Conservation (phyloP, 495 filamentous ascomycete genomes). For the Penicillium malachiteum region DNA sequence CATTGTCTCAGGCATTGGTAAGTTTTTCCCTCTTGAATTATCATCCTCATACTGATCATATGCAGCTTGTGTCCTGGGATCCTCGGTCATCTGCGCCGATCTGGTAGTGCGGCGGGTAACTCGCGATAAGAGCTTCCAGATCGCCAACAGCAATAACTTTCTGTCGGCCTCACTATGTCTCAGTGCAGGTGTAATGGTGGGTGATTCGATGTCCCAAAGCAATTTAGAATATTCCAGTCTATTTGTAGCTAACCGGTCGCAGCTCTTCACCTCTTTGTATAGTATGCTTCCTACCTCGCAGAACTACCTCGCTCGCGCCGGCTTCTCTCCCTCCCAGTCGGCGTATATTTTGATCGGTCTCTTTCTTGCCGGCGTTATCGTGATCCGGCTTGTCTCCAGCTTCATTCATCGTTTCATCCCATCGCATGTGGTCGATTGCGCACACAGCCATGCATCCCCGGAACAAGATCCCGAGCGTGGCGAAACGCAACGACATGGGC, state of each 20-base stretch:
- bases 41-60: background rate
- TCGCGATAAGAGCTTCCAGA: slow-evolving; percentile 72
- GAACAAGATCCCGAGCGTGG: slow-evolving; percentile 36
- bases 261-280: slow-evolving; percentile 93
- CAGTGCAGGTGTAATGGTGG: slow-evolving; percentile 97
- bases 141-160: slow-evolving; percentile 85
- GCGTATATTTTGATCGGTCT: slow-evolving; percentile 71
- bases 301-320: slow-evolving; percentile 67
- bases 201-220: slow-evolving; percentile 15
- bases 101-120: slow-evolving; percentile 68
- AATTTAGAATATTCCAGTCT: background rate
- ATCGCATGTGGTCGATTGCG: slow-evolving; percentile 91
- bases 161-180: slow-evolving; percentile 85
- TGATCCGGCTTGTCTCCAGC: slow-evolving; percentile 77
- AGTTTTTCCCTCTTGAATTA: slow-evolving; percentile 19
- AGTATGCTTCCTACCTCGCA: slow-evolving; percentile 89
- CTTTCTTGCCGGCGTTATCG: slow-evolving; percentile 79
- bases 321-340: slow-evolving; percentile 62
- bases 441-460: slow-evolving; percentile 65
- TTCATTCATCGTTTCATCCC: slow-evolving; percentile 81
- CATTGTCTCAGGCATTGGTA: slow-evolving; percentile 76
- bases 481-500: slow-evolving; percentile 17
- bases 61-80: slow-evolving; percentile 75
- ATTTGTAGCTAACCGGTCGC: background rate
- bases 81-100: slow-evolving; percentile 85